phyloP scores from a whole-genome alignment of 768 basidiomycete genomes.

The Lanmaoa rubissima region DNA sequence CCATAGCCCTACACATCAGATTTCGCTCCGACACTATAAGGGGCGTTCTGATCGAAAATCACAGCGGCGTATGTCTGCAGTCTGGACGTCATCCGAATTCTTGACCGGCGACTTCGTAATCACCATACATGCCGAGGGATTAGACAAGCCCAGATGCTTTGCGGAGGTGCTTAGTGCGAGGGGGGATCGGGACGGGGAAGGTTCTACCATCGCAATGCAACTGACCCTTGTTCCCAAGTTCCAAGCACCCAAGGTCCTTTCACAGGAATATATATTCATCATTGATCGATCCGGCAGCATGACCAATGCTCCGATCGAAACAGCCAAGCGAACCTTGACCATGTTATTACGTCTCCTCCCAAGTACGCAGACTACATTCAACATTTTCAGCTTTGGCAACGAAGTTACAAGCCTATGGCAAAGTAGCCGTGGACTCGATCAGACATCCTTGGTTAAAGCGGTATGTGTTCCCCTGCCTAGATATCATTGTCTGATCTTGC shows the following conservation, averaged over 20 bases:
- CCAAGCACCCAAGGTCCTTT: constrained; percentile 37
- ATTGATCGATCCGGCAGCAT: constrained; percentile 62
- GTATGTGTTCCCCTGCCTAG: constrained; percentile 18
- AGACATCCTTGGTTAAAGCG: constrained; percentile 35
- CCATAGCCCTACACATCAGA: constrained; percentile 44
- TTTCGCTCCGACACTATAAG: constrained; percentile 35
- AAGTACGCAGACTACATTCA: constrained; percentile 42
- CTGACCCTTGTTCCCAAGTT: constrained; percentile 56
- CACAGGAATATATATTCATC: constrained; percentile 60
- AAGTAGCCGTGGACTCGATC: constrained; percentile 32
- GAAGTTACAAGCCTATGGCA: constrained; percentile 34
- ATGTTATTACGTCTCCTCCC: constrained; percentile 53
- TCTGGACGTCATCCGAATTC: constrained; percentile 40
- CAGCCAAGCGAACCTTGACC: constrained; percentile 45
- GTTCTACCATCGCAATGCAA: constrained; percentile 46
- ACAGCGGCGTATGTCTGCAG: constrained; percentile 39
- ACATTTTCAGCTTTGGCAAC: constrained; percentile 55
- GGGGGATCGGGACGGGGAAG: background rate
- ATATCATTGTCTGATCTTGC: constrained; percentile 4
- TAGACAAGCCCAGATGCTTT: constrained; percentile 57
- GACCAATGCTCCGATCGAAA: constrained; percentile 39
- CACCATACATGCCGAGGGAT: constrained; percentile 43
- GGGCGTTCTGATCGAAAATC: constrained; percentile 37
- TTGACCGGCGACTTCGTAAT: constrained; percentile 52
- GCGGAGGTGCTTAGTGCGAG: constrained; percentile 40